Conservation (phyloP, 108 stramenopile species). For the Pseudonitzschia multiseries region DNA sequence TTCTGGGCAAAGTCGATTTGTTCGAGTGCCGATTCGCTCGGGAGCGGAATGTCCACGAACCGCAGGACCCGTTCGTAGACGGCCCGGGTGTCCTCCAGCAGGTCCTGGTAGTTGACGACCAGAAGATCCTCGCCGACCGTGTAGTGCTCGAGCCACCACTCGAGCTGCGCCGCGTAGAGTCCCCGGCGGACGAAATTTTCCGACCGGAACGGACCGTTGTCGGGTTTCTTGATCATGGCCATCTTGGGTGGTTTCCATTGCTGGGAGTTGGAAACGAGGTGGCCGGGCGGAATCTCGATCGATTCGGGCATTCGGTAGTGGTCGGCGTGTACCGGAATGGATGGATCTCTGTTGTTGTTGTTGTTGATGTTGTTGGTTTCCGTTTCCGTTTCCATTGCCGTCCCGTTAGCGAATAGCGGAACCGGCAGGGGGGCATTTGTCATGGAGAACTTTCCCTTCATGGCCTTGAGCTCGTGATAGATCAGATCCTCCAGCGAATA, state of each 20-base stretch:
- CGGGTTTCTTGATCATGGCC: constrained; percentile 2
- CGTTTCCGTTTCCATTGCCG: neutral
- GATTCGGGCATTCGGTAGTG: neutral
- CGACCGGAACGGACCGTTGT: neutral
- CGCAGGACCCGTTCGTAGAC: constrained; percentile 22
- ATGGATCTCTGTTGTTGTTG: neutral
- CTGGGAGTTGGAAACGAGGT: neutral
- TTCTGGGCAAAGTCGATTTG: constrained; percentile 24
- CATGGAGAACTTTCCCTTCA: neutral
- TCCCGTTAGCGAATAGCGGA: neutral
- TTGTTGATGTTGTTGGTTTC: too few relatives aligned
- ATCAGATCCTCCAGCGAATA: constrained; percentile 9
- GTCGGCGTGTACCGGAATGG: neutral
- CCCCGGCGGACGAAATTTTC: constrained; percentile 10
- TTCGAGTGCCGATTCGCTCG: neutral
- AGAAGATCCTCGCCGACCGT: constrained; percentile 19
- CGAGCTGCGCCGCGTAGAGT: constrained; percentile 36
- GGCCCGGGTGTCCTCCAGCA: constrained; percentile 9
- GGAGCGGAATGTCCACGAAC: constrained; percentile 23
- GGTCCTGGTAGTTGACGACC: constrained; percentile 27
- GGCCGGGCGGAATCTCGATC: neutral
- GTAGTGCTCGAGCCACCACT: constrained; percentile 35
- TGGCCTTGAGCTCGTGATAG: constrained; percentile 9
- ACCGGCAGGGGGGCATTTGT: constrained; percentile 7
- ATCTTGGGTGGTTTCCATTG: neutral